A percentile compares a stretch with the other conserved stretches of the same genome.
Conservation (phyloP, 345 rosid genomes). For the Euphorbia lathyris region DNA sequence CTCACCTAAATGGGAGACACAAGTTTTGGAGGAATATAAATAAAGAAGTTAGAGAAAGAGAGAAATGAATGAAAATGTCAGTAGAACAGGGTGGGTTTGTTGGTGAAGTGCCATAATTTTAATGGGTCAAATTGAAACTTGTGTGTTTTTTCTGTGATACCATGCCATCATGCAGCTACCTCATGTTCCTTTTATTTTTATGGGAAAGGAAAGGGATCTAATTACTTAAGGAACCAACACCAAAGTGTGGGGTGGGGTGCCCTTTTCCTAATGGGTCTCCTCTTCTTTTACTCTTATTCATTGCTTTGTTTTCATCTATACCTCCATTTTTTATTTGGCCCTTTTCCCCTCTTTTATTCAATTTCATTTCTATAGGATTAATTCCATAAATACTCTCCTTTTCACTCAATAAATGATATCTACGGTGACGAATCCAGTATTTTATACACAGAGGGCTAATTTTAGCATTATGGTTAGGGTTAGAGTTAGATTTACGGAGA, state of each 20-base stretch:
- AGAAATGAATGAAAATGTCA: conserved; percentile 32
- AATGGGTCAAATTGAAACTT: conserved; percentile 13
- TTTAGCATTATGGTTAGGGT: too few species aligned
- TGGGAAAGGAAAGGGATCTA: neutral
- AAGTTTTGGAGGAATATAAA: conserved; percentile 12
- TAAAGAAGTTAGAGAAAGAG: conserved; percentile 8
- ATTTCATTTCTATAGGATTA: too few species aligned
- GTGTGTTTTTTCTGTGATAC: conserved; percentile 8
- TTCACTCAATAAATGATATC: too few species aligned
- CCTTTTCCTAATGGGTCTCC: neutral
- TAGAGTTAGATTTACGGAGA: too few species aligned
- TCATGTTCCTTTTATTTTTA: neutral
- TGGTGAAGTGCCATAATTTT: conserved; percentile 25
- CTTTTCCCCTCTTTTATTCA: neutral
- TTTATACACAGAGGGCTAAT: too few species aligned
- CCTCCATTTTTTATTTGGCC: conserved; percentile 2
- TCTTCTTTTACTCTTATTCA: conserved; percentile 15
- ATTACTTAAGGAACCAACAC: conserved; percentile 18
- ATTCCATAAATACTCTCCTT: too few species aligned
- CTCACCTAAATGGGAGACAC: neutral
- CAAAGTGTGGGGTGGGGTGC: conserved; percentile 9
- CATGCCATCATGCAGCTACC: conserved; percentile 10
- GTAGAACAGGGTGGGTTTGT: conserved; percentile 22
- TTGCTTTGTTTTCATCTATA: conserved; percentile 18
- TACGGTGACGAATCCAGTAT: too few species aligned